Percentiles rank a stretch among this genome's conserved stretches.
Evolutionary conservation across 164 flowering plant species (phyloP).

Genomic region (Warburgia ugandensis): DNA sequence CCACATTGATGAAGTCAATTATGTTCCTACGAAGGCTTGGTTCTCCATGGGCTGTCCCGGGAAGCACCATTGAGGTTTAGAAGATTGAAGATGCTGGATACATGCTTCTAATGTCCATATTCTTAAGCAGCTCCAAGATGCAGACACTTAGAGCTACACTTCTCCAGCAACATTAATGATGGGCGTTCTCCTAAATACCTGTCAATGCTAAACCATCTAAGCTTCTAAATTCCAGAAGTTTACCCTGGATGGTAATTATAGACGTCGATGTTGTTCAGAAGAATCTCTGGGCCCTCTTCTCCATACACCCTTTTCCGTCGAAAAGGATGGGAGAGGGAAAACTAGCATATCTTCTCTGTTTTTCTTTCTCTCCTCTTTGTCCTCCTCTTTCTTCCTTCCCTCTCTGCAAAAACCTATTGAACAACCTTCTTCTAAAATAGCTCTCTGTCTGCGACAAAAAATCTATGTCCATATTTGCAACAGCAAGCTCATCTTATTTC

Average conservation of each 20-base stretch:
- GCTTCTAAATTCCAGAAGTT: constrained; percentile 86
- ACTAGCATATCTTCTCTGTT: too few relatives aligned
- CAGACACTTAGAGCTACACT: constrained; percentile 74
- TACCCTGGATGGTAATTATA: constrained; percentile 67
- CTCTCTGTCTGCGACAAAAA: too few relatives aligned
- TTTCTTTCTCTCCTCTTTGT: too few relatives aligned
- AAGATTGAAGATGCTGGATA: constrained; percentile 74
- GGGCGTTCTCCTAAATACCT: constrained; percentile 65
- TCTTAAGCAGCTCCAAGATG: constrained; percentile 76
- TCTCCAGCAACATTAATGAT: constrained; percentile 48
- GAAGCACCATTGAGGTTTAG: constrained; percentile 69
- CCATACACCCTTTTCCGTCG: too few relatives aligned
- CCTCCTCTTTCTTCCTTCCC: too few relatives aligned
- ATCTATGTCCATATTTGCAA: too few relatives aligned
- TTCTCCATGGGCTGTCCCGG: constrained; percentile 49
- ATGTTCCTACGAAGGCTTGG: constrained; percentile 85
- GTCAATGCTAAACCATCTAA: constrained; percentile 84
- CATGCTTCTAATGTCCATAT: constrained; percentile 87
- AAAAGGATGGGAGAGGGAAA: too few relatives aligned
- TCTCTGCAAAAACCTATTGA: too few relatives aligned
- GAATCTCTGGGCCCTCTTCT: constrained; percentile 54
- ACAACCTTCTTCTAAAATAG: too few relatives aligned
- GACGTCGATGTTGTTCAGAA: constrained; percentile 87
- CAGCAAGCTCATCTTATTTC: too few relatives aligned
- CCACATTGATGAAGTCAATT: constrained; percentile 82